These are phyloP conservation scores for Zancudomyces culisetae DNA, from an alignment of 371 early-diverging fungal species.

Conservation along the genomic window DNA sequence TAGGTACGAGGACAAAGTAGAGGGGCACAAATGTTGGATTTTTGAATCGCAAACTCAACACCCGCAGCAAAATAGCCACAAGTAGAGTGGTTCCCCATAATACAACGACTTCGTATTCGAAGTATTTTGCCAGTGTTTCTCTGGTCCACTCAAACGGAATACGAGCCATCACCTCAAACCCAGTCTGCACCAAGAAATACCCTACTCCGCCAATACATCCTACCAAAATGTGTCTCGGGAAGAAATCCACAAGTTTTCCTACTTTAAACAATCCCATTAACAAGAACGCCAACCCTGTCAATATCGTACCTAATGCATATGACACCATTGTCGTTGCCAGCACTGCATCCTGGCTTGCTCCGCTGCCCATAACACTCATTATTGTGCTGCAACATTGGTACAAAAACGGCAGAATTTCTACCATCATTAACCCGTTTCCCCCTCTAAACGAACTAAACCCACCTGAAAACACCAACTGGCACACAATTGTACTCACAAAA, in stretches of 20 bases:
- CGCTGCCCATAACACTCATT: too few species aligned
- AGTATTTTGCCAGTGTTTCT: slow-evolving; percentile 33
- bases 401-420: slow-evolving; percentile 87
- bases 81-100: slow-evolving; percentile 64
- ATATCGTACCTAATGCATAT: slow-evolving; percentile 58
- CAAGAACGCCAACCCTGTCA: slow-evolving; percentile 77
- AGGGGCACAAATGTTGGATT: slow-evolving; percentile 65
- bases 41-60: slow-evolving; percentile 24
- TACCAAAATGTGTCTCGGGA: slow-evolving; percentile 86
- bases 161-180: slow-evolving; percentile 67
- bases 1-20: slow-evolving; percentile 66
- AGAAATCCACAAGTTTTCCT: slow-evolving; percentile 69
- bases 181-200: slow-evolving; percentile 80
- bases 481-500: slow-evolving; percentile 54
- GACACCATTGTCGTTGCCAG: slow-evolving; percentile 79
- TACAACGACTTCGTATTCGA: slow-evolving; percentile 34
- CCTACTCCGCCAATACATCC: slow-evolving; percentile 92
- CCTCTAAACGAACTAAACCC: slow-evolving; percentile 78
- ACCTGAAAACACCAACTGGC: slow-evolving; percentile 63
- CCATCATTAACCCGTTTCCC: slow-evolving; percentile 89
- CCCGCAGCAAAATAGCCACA: slow-evolving; percentile 45
- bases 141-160: slow-evolving; percentile 32
- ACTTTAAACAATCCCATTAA: slow-evolving; percentile 65
- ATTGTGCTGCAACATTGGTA: too few species aligned
- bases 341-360: slow-evolving; percentile 39